Percentiles rank a stretch among this genome's conserved stretches.
These are phyloP conservation scores for Solanum corneliomulleri DNA, from an alignment of 257 asterid genomes.

Conservation along the genomic window DNA sequence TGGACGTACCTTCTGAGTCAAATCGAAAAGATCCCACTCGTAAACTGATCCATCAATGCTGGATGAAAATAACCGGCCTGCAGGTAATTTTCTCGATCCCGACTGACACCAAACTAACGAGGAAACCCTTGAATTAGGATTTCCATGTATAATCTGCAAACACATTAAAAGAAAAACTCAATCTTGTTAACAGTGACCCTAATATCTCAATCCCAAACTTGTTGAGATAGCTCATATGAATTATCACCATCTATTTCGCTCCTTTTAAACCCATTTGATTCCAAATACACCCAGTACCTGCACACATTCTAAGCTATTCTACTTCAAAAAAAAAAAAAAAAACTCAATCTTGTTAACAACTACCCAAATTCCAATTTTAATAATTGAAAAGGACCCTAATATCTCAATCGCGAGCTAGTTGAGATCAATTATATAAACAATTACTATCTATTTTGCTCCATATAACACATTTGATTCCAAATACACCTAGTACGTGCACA, in stretches of 20 bases:
- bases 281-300: neutral
- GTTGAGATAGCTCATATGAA: neutral
- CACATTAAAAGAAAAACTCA: neutral
- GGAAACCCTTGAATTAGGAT: conserved; percentile 62
- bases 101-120: conserved; percentile 86
- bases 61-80: conserved; percentile 67
- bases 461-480: neutral
- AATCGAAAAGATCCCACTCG: conserved; percentile 76
- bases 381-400: neutral
- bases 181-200: neutral
- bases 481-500: neutral
- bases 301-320: neutral
- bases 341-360: neutral
- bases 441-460: neutral
- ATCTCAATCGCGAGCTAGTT: neutral
- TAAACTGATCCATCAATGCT: conserved; percentile 84
- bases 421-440: neutral
- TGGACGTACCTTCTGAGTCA: conserved; percentile 57
- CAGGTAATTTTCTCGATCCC: conserved; percentile 34
- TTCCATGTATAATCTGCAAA: conserved; percentile 78
- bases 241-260: neutral
- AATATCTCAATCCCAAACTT: neutral
- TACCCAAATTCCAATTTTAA: neutral
- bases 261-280: neutral
- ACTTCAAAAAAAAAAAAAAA: neutral